Evolutionary conservation across 73 alveolate genomes (phyloP), one percentile per base, ranked within the genome.

Genomic region (Paramecium bursaria): DNA sequence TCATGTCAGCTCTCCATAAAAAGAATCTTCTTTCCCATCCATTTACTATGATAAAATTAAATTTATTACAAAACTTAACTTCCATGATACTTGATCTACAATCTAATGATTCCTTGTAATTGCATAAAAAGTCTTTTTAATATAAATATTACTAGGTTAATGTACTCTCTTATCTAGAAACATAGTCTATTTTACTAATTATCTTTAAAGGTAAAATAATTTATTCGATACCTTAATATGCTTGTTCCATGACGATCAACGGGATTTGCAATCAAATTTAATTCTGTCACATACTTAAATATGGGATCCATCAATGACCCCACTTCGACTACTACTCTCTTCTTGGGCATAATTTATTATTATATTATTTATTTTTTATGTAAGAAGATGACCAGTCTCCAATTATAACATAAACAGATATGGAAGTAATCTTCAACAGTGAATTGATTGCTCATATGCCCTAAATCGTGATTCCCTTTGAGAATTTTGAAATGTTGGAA

Each of bases 21-120:
- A 39, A 67, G 47, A 31, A 67, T 14, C 60, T 35, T 47, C 55
- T 67, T 42, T 67, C 82, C 82, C 82, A 67, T 35, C 82, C 82
- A 67, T 67, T 67, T 2, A 67, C 82, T 67, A 21, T 39, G 5
- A n/a, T 4, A 14, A 25, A 35, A 39, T 31, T 15, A 17, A 33
- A 33, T 1, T 14, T 1, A 5, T n/a, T 67, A 67, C 82, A 10
- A 67, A 67, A 67, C 13, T 67, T 67, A 4, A 67, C 21, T 67
- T 42, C 82, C 55, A 42, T 39, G 33, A 39, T 67, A 67, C 82
- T 67, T 1, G 82, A 67, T 4, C 33, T 19, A 42, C 82, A 67
- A 13, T 67, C 57, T 0, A 67, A n/a, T 35, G 82, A 67, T 30
- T 67, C 82, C 44, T 35, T 67, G 27, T 67, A 67, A 15, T 13